Evolutionary conservation across 305 asterid genomes (phyloP).

Genomic region (Fraxinus nigra): DNA sequence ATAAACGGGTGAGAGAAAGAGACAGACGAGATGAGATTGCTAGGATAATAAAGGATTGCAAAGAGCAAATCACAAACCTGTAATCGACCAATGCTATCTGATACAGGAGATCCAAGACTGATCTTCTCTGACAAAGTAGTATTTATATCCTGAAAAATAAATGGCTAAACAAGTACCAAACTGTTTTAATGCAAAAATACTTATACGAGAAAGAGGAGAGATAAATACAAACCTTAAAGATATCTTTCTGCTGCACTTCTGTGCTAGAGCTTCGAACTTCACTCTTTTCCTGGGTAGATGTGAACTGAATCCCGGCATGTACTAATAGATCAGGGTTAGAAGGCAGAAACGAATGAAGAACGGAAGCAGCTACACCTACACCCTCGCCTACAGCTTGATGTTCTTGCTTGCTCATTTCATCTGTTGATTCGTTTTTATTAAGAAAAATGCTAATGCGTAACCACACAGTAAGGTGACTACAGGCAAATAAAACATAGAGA

Average conservation of each 20-base stretch:
- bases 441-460: constrained; percentile 21
- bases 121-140: constrained; percentile 53
- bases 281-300: constrained; percentile 43
- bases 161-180: constrained; percentile 17
- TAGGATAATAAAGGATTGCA: constrained; percentile 8
- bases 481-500: background rate
- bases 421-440: constrained; percentile 53
- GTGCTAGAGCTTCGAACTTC: constrained; percentile 44
- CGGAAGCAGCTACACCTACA: constrained; percentile 90
- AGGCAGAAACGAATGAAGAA: constrained; percentile 54
- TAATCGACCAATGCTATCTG: constrained; percentile 70
- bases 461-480: background rate
- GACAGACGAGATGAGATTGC: constrained; percentile 1
- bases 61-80: constrained; percentile 49
- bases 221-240: constrained; percentile 53
- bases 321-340: constrained; percentile 46
- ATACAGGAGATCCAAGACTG: constrained; percentile 65
- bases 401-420: constrained; percentile 79
- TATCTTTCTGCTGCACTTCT: constrained; percentile 47
- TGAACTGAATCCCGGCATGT: constrained; percentile 36
- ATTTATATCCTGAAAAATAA: constrained; percentile 57
- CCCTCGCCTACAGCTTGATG: constrained; percentile 93
- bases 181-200: background rate
- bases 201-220: constrained; percentile 11
- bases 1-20: background rate